phyloP scores from a whole-genome alignment of 2,329 filamentous ascomycete genomes.

The Dactylellina cionopaga region DNA sequence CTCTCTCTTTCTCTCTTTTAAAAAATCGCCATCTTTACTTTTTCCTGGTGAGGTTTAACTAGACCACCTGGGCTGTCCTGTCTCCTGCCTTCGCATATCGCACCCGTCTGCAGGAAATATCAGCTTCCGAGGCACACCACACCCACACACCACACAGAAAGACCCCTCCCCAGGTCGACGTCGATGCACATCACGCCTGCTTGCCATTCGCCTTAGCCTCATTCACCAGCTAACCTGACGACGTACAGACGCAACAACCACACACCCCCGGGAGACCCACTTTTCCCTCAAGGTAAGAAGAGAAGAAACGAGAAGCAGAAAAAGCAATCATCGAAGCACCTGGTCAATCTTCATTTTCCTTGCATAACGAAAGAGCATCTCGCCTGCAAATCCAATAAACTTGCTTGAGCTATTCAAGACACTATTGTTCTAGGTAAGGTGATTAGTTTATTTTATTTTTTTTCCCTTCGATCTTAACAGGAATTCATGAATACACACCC shows the following conservation, averaged over 20 bases:
- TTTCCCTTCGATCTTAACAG: conserved; percentile 35
- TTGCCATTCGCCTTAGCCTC: conserved; percentile 53
- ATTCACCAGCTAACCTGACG: conserved; percentile 44
- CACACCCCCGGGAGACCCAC: conserved; percentile 50
- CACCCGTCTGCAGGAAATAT: conserved; percentile 54
- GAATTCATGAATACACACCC: conserved; percentile 40
- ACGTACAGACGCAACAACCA: conserved; percentile 52
- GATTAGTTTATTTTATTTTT: conserved; percentile 30
- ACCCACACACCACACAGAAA: conserved; percentile 21
- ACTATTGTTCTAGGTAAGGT: conserved; percentile 48
- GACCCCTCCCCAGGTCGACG: conserved; percentile 44
- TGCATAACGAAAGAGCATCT: conserved; percentile 51
- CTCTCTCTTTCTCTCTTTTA: conserved; percentile 13
- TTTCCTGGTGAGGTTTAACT: conserved; percentile 40
- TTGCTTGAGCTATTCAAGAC: conserved; percentile 48
- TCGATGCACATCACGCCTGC: conserved; percentile 52
- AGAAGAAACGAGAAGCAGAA: conserved; percentile 23
- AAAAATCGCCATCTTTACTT: conserved; percentile 16
- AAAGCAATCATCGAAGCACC: conserved; percentile 51
- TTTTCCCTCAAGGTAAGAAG: conserved; percentile 21
- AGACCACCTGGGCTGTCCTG: conserved; percentile 34
- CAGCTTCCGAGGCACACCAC: conserved; percentile 52
- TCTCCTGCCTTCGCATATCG: conserved; percentile 53
- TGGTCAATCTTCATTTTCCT: conserved; percentile 52
- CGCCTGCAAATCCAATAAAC: conserved; percentile 53